Evolutionary conservation across 495 filamentous ascomycete species (phyloP).

Genomic region (Aspergillus steynii): DNA sequence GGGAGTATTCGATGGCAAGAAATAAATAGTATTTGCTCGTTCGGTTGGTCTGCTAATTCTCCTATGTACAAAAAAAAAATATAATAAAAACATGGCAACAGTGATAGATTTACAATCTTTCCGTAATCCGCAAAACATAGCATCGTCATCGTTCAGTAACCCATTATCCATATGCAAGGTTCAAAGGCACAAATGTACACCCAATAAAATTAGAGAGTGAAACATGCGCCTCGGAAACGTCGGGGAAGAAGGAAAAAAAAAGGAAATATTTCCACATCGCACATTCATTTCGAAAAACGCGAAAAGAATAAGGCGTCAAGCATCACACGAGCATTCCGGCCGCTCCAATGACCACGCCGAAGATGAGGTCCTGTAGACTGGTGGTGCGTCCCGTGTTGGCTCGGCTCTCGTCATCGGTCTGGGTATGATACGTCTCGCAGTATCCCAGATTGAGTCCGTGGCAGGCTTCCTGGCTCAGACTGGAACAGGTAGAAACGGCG

Average conservation of each 20-base stretch:
- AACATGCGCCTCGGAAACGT: not conserved
- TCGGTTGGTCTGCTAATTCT: not conserved
- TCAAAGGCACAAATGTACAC: constrained; percentile 6
- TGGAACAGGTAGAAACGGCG: constrained; percentile 66
- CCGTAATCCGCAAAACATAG: constrained; percentile 7
- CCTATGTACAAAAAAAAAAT: not conserved
- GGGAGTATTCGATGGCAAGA: not conserved
- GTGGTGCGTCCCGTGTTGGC: constrained; percentile 28
- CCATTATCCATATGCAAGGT: constrained; percentile 15
- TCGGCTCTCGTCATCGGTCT: constrained; percentile 34
- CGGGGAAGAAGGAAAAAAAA: not conserved
- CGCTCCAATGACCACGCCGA: constrained; percentile 44
- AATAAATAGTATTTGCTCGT: not conserved
- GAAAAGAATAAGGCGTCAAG: not conserved
- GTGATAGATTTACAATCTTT: constrained; percentile 16
- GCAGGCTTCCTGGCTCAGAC: constrained; percentile 60
- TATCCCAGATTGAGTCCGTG: constrained; percentile 56
- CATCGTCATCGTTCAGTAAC: constrained; percentile 3
- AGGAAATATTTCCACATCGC: constrained; percentile 9
- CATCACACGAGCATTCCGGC: constrained; percentile 46
- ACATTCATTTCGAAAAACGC: constrained; percentile 7
- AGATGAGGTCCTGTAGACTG: constrained; percentile 42
- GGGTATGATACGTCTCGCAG: constrained; percentile 47
- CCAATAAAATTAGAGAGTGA: not conserved
- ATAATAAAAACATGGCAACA: constrained; percentile 8